These are phyloP conservation scores for Calonectria fujianensis DNA, from an alignment of 2,329 filamentous ascomycete species.

Conservation along the genomic window DNA sequence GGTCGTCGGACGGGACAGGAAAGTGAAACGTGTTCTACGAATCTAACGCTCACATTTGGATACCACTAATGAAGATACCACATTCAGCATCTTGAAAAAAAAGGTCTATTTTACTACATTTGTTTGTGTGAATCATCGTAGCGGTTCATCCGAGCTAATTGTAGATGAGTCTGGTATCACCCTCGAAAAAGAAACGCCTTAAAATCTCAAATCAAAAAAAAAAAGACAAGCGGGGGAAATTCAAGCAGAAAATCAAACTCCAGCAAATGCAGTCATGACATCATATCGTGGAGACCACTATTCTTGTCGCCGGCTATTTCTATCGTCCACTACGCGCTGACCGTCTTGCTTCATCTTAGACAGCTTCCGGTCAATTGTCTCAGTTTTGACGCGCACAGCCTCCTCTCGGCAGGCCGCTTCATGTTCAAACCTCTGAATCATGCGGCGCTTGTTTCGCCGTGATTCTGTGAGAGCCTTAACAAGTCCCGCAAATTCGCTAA, in stretches of 20 bases:
- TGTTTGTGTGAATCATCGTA: slow-evolving; percentile 35
- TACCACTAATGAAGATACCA: slow-evolving; percentile 41
- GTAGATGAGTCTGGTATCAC: slow-evolving; percentile 41
- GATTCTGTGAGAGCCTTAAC: slow-evolving; percentile 69
- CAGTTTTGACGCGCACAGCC: slow-evolving; percentile 70
- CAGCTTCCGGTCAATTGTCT: slow-evolving; percentile 74
- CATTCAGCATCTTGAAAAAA: slow-evolving; percentile 20
- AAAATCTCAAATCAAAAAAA: neutral
- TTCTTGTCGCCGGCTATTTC: slow-evolving; percentile 36
- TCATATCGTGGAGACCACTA: slow-evolving; percentile 47
- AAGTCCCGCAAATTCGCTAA: slow-evolving; percentile 71
- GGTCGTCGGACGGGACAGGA: slow-evolving; percentile 76
- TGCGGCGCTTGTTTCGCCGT: slow-evolving; percentile 69
- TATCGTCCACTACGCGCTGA: slow-evolving; percentile 72
- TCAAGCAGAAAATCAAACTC: slow-evolving; percentile 44
- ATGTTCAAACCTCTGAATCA: slow-evolving; percentile 71
- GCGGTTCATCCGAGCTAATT: slow-evolving; percentile 32
- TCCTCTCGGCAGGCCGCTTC: slow-evolving; percentile 74
- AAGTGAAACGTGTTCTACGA: slow-evolving; percentile 73
- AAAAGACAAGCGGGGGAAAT: neutral
- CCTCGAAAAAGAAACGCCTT: slow-evolving; percentile 43
- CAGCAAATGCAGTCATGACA: slow-evolving; percentile 54
- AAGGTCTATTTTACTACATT: slow-evolving; percentile 15
- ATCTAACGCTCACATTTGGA: slow-evolving; percentile 59
- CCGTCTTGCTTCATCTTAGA: slow-evolving; percentile 74